Conservation (phyloP, 441 rosid species). For the Pelargonium cotyledonis region DNA sequence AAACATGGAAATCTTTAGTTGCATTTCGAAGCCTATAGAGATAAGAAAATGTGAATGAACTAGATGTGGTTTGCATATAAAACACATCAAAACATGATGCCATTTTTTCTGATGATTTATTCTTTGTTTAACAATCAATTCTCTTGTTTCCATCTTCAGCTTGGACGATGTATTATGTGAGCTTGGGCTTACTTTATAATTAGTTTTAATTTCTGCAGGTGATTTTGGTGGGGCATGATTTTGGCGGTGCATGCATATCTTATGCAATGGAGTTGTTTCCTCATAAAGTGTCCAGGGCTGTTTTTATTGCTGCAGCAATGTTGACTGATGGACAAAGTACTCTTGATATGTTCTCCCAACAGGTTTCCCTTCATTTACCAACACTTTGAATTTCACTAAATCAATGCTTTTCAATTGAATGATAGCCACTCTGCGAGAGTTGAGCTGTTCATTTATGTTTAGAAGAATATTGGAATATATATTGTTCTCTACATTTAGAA, state of each 20-base stretch:
- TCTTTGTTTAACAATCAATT: not conserved
- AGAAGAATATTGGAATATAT: not conserved
- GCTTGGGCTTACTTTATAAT: no score
- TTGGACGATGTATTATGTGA: no score
- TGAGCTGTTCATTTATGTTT: not conserved
- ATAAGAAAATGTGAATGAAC: not conserved
- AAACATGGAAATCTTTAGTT: not conserved
- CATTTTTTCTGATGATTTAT: not conserved
- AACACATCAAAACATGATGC: not conserved
- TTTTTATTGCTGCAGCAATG: slow-evolving; percentile 82
- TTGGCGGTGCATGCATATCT: slow-evolving; percentile 85
- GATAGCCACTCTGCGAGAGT: not conserved
- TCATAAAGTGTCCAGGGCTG: slow-evolving; percentile 57
- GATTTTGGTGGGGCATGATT: slow-evolving; percentile 86
- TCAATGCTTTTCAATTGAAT: not conserved
- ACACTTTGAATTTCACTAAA: not conserved
- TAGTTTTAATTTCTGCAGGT: slow-evolving; percentile 41
- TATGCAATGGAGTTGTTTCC: slow-evolving; percentile 85
- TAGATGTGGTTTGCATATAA: not conserved
- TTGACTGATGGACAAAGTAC: slow-evolving; percentile 59
- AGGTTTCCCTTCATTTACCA: slow-evolving; percentile 37
- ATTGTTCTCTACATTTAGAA: no score
- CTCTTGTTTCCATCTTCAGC: not conserved
- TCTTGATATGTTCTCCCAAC: slow-evolving; percentile 62
- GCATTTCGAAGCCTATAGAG: not conserved